Evolutionary conservation across 2,329 filamentous ascomycete genomes (phyloP).

Genomic region (Aureobasidium vineae): DNA sequence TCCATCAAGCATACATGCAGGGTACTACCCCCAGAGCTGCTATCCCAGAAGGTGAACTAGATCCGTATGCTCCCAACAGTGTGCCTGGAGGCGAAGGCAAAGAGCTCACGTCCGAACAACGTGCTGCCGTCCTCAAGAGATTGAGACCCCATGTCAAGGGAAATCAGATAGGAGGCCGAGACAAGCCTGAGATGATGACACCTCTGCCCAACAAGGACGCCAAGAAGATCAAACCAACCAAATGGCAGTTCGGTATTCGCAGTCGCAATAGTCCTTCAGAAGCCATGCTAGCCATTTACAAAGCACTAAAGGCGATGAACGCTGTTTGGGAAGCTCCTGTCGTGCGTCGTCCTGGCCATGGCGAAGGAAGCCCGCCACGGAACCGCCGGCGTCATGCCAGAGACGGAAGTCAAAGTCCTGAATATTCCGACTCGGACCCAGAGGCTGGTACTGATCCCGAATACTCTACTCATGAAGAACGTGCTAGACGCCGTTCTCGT

Average conservation of each 20-base stretch:
- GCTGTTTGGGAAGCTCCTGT: conserved; percentile 74
- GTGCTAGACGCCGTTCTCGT: conserved; percentile 34
- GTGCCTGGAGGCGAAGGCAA: conserved; percentile 31
- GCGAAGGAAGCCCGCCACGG: conserved; percentile 39
- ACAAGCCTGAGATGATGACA: conserved; percentile 56
- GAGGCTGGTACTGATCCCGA: conserved; percentile 42
- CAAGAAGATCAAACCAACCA: conserved; percentile 69
- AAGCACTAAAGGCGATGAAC: conserved; percentile 80
- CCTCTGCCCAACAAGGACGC: conserved; percentile 46
- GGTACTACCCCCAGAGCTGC: conserved; percentile 49
- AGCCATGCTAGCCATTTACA: conserved; percentile 92
- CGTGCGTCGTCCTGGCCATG: conserved; percentile 39
- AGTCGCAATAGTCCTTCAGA: conserved; percentile 93
- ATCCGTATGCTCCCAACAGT: conserved; percentile 47
- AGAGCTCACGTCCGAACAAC: conserved; percentile 58
- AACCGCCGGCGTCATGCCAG: conserved; percentile 34
- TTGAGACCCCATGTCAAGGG: conserved; percentile 82
- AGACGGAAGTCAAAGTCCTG: conserved; percentile 36
- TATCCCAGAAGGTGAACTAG: conserved; percentile 49
- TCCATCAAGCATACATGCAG: conserved; percentile 88
- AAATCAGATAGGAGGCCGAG: conserved; percentile 26
- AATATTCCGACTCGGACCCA: conserved; percentile 42
- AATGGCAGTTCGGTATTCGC: conserved; percentile 98
- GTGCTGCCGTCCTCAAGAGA: conserved; percentile 74
- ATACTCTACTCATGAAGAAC: conserved; percentile 40